phyloP scores from a whole-genome alignment of 1,139 yeast genomes.

The Kodamaea suecica region DNA sequence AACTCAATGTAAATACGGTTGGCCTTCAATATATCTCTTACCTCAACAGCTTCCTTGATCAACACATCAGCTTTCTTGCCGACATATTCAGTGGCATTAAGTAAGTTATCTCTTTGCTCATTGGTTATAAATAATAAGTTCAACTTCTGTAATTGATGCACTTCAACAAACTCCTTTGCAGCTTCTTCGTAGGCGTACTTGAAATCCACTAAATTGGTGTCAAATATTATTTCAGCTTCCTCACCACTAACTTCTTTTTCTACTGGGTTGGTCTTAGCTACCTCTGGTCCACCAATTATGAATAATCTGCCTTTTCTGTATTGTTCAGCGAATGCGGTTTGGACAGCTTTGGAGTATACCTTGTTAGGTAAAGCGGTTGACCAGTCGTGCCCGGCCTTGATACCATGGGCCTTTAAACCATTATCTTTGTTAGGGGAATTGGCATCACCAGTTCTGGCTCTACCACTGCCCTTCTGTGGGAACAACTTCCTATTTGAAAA shows the following conservation, averaged over 20 bases:
- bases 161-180: slow-evolving; percentile 55
- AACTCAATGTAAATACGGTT: slow-evolving; percentile 73
- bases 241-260: not conserved
- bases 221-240: slow-evolving; percentile 15
- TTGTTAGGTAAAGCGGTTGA: slow-evolving; percentile 77
- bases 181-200: slow-evolving; percentile 47
- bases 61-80: slow-evolving; percentile 58
- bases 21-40: slow-evolving; percentile 81
- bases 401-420: slow-evolving; percentile 88
- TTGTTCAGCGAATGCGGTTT: slow-evolving; percentile 77
- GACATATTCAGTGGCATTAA: slow-evolving; percentile 47
- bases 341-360: slow-evolving; percentile 70
- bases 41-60: slow-evolving; percentile 76
- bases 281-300: slow-evolving; percentile 54
- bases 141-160: slow-evolving; percentile 52
- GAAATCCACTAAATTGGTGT: slow-evolving; percentile 41
- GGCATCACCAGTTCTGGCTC: slow-evolving; percentile 94
- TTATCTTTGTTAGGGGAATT: slow-evolving; percentile 90
- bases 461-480: slow-evolving; percentile 92
- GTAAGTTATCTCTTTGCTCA: slow-evolving; percentile 50
- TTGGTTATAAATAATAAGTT: slow-evolving; percentile 68
- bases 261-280: not conserved
- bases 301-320: slow-evolving; percentile 71
- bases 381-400: slow-evolving; percentile 88
- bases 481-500: slow-evolving; percentile 79